A percentile compares a stretch with the other conserved stretches of the same genome.
Evolutionary conservation across 1,139 yeast species (phyloP).

Genomic region (Magnusiomyces sp.): DNA sequence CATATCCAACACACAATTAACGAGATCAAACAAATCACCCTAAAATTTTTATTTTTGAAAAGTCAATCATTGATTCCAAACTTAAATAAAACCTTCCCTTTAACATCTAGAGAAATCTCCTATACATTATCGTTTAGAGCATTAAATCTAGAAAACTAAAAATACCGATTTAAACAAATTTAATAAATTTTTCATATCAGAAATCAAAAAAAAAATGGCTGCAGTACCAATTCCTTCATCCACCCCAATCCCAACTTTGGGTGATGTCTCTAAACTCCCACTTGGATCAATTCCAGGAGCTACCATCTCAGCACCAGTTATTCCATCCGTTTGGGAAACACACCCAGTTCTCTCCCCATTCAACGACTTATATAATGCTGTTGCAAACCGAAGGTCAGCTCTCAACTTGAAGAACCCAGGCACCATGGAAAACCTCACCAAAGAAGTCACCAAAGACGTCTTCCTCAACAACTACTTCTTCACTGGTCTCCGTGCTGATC

Average conservation of each 20-base stretch:
- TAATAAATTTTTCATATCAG: no score
- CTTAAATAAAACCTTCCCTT: no score
- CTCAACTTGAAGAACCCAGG: conserved; percentile 88
- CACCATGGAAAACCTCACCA: conserved; percentile 84
- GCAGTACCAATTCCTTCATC: conserved; percentile 19
- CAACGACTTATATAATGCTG: conserved; percentile 63
- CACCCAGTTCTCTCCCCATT: conserved; percentile 79
- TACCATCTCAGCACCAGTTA: conserved; percentile 17
- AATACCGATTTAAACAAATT: no score
- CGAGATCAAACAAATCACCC: no score
- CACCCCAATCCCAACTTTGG: conserved; percentile 21
- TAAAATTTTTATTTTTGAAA: no score
- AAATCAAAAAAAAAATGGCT: conserved; percentile 11
- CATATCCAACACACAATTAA: no score
- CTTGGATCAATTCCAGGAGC: conserved; percentile 16
- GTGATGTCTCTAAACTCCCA: conserved; percentile 20
- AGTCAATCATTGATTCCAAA: no score
- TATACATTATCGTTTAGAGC: no score
- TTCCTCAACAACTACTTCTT: conserved; percentile 83
- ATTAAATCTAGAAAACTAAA: no score
- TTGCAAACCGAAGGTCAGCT: conserved; percentile 71
- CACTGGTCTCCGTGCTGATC: conserved; percentile 94
- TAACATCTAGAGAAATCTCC: no score
- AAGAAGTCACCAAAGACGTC: conserved; percentile 90
- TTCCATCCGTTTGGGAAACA: conserved; percentile 56